Evolutionary conservation across 371 early-diverging fungal species (phyloP).

Genomic region (Rhizomucor miehei): DNA sequence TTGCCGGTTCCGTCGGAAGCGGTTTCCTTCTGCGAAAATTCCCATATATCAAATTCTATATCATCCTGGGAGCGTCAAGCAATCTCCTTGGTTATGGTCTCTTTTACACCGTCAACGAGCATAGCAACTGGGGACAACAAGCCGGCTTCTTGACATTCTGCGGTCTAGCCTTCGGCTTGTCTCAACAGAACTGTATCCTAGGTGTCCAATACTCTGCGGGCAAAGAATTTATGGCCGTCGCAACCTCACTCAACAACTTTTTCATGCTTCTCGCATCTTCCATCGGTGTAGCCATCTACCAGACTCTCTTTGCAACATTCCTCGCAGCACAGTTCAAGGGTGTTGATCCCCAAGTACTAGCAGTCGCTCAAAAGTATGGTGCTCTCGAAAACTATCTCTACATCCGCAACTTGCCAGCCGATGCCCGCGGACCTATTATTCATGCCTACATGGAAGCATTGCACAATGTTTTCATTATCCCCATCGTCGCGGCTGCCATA

Average conservation of each 20-base stretch:
- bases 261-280: constrained; percentile 39
- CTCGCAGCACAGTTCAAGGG: constrained; percentile 15
- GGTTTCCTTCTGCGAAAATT: constrained; percentile 21
- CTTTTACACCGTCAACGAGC: constrained; percentile 33
- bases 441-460: constrained; percentile 57
- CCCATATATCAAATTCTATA: constrained; percentile 28
- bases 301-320: constrained; percentile 22
- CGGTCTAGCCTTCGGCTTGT: constrained; percentile 58
- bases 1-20: constrained; percentile 35
- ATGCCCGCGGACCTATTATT: constrained; percentile 39
- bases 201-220: constrained; percentile 55
- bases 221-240: constrained; percentile 57
- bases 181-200: constrained; percentile 60
- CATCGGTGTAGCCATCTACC: constrained; percentile 35
- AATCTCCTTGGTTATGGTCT: constrained; percentile 42
- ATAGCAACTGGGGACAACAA: constrained; percentile 35
- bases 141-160: constrained; percentile 40
- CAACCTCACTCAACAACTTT: constrained; percentile 41
- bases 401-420: constrained; percentile 28
- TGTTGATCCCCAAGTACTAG: constrained; percentile 15
- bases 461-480: constrained; percentile 53
- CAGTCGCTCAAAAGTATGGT: constrained; percentile 20
- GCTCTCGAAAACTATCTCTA: constrained; percentile 28
- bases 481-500: constrained; percentile 52
- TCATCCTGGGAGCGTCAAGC: constrained; percentile 24